Evolutionary conservation across 1,284 basidiomycete genomes (phyloP).

Genomic region (Gymnopus androsaceus): DNA sequence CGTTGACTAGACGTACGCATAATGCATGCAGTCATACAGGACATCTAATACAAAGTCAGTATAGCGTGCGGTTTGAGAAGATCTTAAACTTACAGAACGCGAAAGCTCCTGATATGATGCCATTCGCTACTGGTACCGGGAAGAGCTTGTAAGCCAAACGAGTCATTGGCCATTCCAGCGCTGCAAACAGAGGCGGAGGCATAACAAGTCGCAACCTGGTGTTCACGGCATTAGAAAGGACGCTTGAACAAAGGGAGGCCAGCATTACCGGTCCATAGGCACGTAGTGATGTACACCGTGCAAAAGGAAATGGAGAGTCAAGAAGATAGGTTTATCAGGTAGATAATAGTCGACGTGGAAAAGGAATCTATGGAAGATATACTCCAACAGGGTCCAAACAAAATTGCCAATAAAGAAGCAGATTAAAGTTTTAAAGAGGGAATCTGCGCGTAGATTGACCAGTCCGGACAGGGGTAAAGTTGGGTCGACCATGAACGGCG

Average conservation of each 20-base stretch:
- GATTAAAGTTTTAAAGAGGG: slow-evolving; percentile 50
- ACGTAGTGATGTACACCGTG: slow-evolving; percentile 98
- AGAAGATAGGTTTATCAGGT: slow-evolving; percentile 80
- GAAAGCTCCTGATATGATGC: slow-evolving; percentile 90
- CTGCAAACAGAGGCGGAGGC: slow-evolving; percentile 87
- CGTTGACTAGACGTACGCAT: slow-evolving; percentile 59
- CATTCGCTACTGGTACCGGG: slow-evolving; percentile 86
- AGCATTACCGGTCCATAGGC: slow-evolving; percentile 85
- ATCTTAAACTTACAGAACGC: slow-evolving; percentile 72
- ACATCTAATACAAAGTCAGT: slow-evolving; percentile 54
- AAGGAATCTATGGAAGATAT: slow-evolving; percentile 93
- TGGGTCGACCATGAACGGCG: slow-evolving; percentile 57
- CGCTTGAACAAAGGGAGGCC: slow-evolving; percentile 8
- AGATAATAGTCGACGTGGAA: slow-evolving; percentile 95
- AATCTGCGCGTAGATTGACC: slow-evolving; percentile 45
- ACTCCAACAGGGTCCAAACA: slow-evolving; percentile 96
- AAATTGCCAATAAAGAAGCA: slow-evolving; percentile 85
- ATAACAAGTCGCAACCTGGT: slow-evolving; percentile 89
- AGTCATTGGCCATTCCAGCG: slow-evolving; percentile 88
- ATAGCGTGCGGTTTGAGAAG: neutral
- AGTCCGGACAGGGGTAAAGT: slow-evolving; percentile 52
- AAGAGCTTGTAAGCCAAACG: slow-evolving; percentile 83
- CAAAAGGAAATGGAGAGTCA: slow-evolving; percentile 90
- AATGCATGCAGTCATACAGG: slow-evolving; percentile 91
- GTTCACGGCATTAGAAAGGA: slow-evolving; percentile 8